Evolutionary conservation across 2,329 filamentous ascomycete species (phyloP), one percentile per base, ranked within the genome.

Genomic region (Didymella sp.): DNA sequence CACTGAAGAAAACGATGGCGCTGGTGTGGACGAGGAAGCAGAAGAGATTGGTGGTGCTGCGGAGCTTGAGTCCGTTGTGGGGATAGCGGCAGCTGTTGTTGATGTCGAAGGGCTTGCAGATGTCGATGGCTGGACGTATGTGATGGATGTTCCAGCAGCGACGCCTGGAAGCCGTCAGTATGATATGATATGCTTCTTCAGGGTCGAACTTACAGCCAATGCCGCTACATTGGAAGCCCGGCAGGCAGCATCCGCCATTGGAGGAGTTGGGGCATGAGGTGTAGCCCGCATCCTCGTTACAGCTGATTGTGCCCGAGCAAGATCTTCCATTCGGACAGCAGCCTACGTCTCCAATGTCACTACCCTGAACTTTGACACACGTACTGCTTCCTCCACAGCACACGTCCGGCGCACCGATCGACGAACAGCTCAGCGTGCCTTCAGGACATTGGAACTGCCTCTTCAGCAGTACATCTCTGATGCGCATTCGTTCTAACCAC

Each of bases 161-260:
- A 74, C 65, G 35, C 73, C 72, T 76, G 31, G 40, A n/a, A 4
- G 1, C 24, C 13, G 25, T 67, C 24, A 67, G 53, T 17, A 25
- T 2, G 19, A 6, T 12, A 24, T 8, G 0, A 15, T 17, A 17
- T 19, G 31, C n/a, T 4, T 15, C 1, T 38, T 17, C 9, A 21
- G 21, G 15, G 22, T 6, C 27, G 1, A 3, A 83, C 81, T 83
- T 78, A 87, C 90, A 94, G 22, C 90, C 90, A 54, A 87, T 78
- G 17, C 87, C 87, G 55, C 85, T 80, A 66, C 90, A 94, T 1
- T 84, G 80, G 68, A 86, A 92, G 4, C 89, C 89, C 0, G 86
- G 80, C 11, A 92, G 86, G 71, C 90, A 94, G 70, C 90, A 94
- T 2, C 90, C 90, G 13, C 89, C 90, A 3, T 89, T 90, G 0